Conservation (phyloP, 169 alveolate genomes). For the Miamiensis avidus region DNA sequence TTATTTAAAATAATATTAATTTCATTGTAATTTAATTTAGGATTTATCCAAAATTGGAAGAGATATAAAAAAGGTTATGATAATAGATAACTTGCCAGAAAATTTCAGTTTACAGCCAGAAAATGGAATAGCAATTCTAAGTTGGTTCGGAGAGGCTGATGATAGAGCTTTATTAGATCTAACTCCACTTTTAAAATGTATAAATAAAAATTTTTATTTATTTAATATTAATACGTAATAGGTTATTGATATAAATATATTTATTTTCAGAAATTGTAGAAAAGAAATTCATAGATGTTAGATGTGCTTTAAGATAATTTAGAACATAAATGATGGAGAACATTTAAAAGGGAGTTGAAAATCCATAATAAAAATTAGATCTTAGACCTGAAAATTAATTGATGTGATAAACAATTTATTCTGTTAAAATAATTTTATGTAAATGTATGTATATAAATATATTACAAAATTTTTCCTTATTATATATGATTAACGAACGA, state of each 20-base stretch:
- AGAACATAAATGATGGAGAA: slow-evolving; percentile 66
- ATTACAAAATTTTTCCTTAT: too few relatives aligned
- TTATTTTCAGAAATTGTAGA: slow-evolving; percentile 53
- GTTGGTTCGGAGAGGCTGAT: slow-evolving; percentile 82
- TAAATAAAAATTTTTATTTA: not conserved
- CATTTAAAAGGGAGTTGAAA: slow-evolving; percentile 54
- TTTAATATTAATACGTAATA: not conserved
- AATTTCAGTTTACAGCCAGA: slow-evolving; percentile 83
- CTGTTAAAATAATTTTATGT: too few relatives aligned
- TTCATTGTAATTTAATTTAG: not conserved
- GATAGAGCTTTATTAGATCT: slow-evolving; percentile 80
- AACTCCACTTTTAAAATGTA: slow-evolving; percentile 67
- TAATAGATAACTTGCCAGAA: slow-evolving; percentile 84
- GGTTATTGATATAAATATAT: not conserved
- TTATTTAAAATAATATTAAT: not conserved
- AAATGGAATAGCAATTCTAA: slow-evolving; percentile 80
- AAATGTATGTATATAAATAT: too few relatives aligned
- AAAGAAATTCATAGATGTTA: slow-evolving; percentile 60
- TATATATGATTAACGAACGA: too few relatives aligned
- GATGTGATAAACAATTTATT: not conserved
- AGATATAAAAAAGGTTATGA: slow-evolving; percentile 70
- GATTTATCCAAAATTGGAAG: slow-evolving; percentile 81
- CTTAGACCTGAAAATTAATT: not conserved
- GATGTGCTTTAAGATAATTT: slow-evolving; percentile 64
- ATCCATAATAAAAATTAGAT: slow-evolving; percentile 57